Conservation (phyloP, 2,329 filamentous ascomycete species). For the Clarireedia hainanense region DNA sequence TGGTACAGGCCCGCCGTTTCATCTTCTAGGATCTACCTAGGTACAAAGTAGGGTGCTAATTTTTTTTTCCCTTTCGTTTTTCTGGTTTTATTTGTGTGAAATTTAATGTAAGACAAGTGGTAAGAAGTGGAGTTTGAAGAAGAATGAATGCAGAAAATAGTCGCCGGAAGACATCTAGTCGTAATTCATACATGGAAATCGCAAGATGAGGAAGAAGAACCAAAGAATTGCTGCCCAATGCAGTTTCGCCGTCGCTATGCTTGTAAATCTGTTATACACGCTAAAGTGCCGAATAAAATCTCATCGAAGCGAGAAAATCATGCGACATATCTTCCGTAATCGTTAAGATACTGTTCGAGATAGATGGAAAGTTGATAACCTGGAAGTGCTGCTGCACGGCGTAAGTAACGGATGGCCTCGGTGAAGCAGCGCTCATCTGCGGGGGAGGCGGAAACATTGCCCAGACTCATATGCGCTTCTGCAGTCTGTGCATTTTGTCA, state of each 20-base stretch:
- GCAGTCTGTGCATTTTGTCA: conserved; percentile 33
- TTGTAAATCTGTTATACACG: not conserved
- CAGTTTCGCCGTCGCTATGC: not conserved
- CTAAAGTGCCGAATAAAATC: not conserved
- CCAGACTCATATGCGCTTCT: conserved; percentile 44
- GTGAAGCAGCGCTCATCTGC: conserved; percentile 37
- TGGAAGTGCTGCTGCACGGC: conserved; percentile 34
- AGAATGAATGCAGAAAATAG: not conserved
- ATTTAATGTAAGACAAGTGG: not conserved
- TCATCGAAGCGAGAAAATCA: conserved; percentile 6
- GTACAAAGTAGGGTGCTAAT: not conserved
- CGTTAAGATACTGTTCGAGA: conserved; percentile 41
- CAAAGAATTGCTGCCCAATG: not conserved
- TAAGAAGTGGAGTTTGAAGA: not conserved
- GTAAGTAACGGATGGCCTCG: conserved; percentile 38
- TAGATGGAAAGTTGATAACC: conserved; percentile 37
- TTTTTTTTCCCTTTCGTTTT: not conserved
- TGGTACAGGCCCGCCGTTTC: not conserved
- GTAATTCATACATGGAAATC: not conserved
- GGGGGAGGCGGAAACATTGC: conserved; percentile 39
- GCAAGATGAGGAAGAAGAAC: not conserved
- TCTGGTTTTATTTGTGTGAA: not conserved
- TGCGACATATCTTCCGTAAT: conserved; percentile 33
- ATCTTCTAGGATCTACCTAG: not conserved
- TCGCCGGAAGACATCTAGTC: not conserved